Percentiles rank a stretch among this genome's conserved stretches.
These are phyloP conservation scores for Malassezia pachydermatis DNA, from an alignment of 1,284 basidiomycete species.

Conservation along the genomic window DNA sequence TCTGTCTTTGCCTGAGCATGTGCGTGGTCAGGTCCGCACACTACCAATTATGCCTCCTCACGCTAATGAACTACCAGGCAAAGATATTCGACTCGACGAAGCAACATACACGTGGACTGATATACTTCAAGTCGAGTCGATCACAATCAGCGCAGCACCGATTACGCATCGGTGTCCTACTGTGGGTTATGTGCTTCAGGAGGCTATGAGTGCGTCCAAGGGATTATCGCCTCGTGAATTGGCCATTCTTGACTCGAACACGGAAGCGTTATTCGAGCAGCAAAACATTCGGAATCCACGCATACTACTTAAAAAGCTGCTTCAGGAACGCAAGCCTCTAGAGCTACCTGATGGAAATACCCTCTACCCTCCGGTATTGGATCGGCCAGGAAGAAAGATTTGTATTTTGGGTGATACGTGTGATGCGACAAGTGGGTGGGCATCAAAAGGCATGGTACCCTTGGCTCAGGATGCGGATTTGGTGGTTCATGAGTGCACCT, in stretches of 20 bases:
- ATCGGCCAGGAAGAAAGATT: slow-evolving; percentile 36
- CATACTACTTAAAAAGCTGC: slow-evolving; percentile 26
- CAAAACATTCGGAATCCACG: slow-evolving; percentile 38
- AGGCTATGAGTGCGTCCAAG: slow-evolving; percentile 23
- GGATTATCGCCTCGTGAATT: slow-evolving; percentile 21
- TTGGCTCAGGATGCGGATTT: slow-evolving; percentile 30
- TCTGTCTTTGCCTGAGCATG: slow-evolving; percentile 8
- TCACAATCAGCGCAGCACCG: slow-evolving; percentile 39
- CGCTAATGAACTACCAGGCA: slow-evolving; percentile 32
- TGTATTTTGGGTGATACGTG: slow-evolving; percentile 43
- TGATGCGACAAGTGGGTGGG: slow-evolving; percentile 28
- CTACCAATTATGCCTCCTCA: slow-evolving; percentile 35
- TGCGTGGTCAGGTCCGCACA: slow-evolving; percentile 17
- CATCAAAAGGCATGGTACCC: slow-evolving; percentile 19
- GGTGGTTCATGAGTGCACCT: slow-evolving; percentile 45
- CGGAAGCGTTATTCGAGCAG: slow-evolving; percentile 22
- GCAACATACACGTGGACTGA: slow-evolving; percentile 31
- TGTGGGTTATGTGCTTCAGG: slow-evolving; percentile 39
- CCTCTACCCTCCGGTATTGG: slow-evolving; percentile 31
- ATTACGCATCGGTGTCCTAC: slow-evolving; percentile 42
- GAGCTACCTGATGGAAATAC: slow-evolving; percentile 36
- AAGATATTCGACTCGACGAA: slow-evolving; percentile 29
- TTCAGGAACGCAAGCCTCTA: slow-evolving; percentile 23
- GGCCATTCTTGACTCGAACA: slow-evolving; percentile 32
- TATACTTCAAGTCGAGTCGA: slow-evolving; percentile 20